Conservation (phyloP, 805 yeast genomes). For the Danielia oregonensis region DNA sequence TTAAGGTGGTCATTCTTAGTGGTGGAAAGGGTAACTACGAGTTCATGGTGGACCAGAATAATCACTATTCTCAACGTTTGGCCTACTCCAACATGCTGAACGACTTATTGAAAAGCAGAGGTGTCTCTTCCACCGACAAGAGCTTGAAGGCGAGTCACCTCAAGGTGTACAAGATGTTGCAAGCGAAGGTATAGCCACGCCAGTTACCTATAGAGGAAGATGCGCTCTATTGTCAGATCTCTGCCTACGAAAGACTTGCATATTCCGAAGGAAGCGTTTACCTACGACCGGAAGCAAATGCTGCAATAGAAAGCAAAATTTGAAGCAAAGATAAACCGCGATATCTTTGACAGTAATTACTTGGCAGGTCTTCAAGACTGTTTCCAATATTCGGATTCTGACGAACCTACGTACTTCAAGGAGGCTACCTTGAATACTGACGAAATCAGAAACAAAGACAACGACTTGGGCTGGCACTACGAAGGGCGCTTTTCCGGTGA, state of each 20-base stretch:
- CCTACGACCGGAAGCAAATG: constrained; percentile 21
- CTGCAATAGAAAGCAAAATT: constrained; percentile 23
- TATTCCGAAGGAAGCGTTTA: constrained; percentile 20
- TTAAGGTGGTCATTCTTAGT: constrained; percentile 24
- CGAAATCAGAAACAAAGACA: constrained; percentile 24
- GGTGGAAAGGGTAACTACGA: constrained; percentile 28
- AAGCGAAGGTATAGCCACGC: constrained; percentile 18
- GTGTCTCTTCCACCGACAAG: too few species aligned
- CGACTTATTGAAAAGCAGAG: too few species aligned
- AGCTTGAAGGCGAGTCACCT: constrained; percentile 10
- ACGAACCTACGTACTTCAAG: constrained; percentile 36
- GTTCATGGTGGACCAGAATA: constrained; percentile 19
- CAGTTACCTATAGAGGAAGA: constrained; percentile 18
- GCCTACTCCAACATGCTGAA: too few species aligned
- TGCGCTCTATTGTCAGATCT: constrained; percentile 17
- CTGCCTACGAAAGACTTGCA: constrained; percentile 4
- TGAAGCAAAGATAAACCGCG: constrained; percentile 15
- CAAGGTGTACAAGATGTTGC: constrained; percentile 25
- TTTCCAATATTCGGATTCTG: constrained; percentile 12
- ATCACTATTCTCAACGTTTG: too few species aligned
- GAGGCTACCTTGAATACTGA: constrained; percentile 25
- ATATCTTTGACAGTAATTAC: constrained; percentile 23
- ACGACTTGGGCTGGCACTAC: constrained; percentile 52
- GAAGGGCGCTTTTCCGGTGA: constrained; percentile 62
- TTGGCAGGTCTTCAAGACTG: constrained; percentile 30